Evolutionary conservation across 2,329 filamentous ascomycete genomes (phyloP), one percentile per base, ranked within the genome.

Genomic region (Talaromyces albobiverticillius): DNA sequence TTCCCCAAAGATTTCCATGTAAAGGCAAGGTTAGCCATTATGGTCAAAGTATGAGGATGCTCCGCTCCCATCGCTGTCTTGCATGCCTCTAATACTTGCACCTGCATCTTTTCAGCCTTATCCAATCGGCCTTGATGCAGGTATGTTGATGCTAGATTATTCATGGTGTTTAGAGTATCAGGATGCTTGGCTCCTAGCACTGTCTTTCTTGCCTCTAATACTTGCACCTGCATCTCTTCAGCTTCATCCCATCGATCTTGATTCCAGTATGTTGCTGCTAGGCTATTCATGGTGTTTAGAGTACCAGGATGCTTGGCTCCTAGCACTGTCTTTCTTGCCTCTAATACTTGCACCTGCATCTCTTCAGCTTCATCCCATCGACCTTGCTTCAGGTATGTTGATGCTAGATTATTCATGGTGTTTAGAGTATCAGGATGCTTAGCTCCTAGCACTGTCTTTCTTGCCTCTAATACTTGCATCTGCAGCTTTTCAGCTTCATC

Each of bases 131-230:
- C 42, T 32, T 25, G 16, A 53, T 53, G 16, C 29, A 51, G 13
- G n/a, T 45, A 43, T 41, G 59, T 9, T n/a, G n/a, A n/a, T n/a
- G n/a, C n/a, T 23, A 52, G 53, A 23, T 40, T 49, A 18, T 22
- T 32, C 10, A 50, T 60, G 32, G 53, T 64, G 13, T 13, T 49
- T 8, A 65, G 55, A 10, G 65, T 68, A 22, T 60, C 41, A 29
- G 58, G 60, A 55, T 67, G 60, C 18, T 67, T 59, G n/a, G 46
- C 20, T 6, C 63, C 62, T 10, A 65, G 54, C 23, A 59, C 32
- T 34, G 32, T 56, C 53, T 36, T 62, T 50, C 5, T 3, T 40
- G 52, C 11, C 47, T 54, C 46, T 56, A 59, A 6, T 5, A 29
- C 54, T 48, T 51, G 56, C 48, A 42, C 22, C 46, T 50, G n/a